These are phyloP conservation scores for Kurtzmaniella quercitrusa DNA, from an alignment of 1,139 yeast genomes.

Conservation along the genomic window DNA sequence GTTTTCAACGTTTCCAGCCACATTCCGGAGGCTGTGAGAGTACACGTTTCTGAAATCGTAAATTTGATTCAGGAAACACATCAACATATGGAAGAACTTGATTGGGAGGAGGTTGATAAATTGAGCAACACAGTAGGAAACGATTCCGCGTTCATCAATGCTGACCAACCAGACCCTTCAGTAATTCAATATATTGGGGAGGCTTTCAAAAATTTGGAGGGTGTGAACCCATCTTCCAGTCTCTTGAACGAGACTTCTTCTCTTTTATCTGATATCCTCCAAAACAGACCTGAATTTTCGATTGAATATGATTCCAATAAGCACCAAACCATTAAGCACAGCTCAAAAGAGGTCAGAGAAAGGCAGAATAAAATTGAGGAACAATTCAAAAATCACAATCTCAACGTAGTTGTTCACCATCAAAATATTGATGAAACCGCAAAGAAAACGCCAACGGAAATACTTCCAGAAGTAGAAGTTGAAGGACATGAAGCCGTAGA, in stretches of 20 bases:
- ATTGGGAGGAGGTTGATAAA: slow-evolving; percentile 22
- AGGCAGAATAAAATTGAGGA: slow-evolving; percentile 16
- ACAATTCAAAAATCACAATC: slow-evolving; percentile 11
- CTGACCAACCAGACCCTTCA: slow-evolving; percentile 5
- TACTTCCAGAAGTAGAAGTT: slow-evolving; percentile 6
- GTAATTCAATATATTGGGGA: slow-evolving; percentile 4
- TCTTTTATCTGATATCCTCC: slow-evolving; percentile 11
- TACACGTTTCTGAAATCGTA: slow-evolving; percentile 55
- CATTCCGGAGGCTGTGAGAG: slow-evolving; percentile 54
- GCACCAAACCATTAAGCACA: slow-evolving; percentile 15
- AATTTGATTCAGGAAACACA: slow-evolving; percentile 42
- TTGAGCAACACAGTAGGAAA: slow-evolving; percentile 14
- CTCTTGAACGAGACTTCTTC: slow-evolving; percentile 14
- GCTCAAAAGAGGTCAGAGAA: slow-evolving; percentile 12
- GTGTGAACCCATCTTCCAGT: slow-evolving; percentile 6
- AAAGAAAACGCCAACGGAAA: slow-evolving; percentile 14
- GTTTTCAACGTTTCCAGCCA: slow-evolving; percentile 49
- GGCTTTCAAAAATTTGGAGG: slow-evolving; percentile 17
- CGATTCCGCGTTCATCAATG: slow-evolving; percentile 8
- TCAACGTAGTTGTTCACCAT: background rate
- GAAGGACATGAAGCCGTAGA: background rate
- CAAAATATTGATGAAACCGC: slow-evolving; percentile 7
- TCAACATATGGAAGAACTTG: slow-evolving; percentile 20
- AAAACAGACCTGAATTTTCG: slow-evolving; percentile 11
- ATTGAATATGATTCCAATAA: slow-evolving; percentile 18